A percentile compares a stretch with the other conserved stretches of the same genome.
These are phyloP conservation scores for Phytophthora pinifolia DNA, from an alignment of 352 stramenopile species.

Conservation along the genomic window DNA sequence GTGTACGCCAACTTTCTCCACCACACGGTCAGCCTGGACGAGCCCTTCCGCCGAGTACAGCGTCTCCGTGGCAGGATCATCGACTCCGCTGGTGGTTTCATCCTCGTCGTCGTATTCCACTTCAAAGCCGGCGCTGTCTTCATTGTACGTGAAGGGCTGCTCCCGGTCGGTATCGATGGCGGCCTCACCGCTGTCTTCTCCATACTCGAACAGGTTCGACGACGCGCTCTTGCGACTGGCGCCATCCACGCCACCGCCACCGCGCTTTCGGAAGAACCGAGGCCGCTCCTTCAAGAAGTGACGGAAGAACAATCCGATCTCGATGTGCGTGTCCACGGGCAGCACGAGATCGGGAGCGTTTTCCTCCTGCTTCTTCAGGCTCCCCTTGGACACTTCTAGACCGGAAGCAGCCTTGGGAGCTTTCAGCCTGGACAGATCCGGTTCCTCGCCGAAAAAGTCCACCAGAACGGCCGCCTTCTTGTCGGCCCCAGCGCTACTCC, in stretches of 20 bases:
- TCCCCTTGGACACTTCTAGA: slow-evolving; percentile 52
- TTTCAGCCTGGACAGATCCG: slow-evolving; percentile 51
- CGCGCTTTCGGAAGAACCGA: slow-evolving; percentile 54
- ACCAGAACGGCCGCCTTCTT: slow-evolving; percentile 46
- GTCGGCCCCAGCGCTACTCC: slow-evolving; percentile 31
- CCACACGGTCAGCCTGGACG: slow-evolving; percentile 88
- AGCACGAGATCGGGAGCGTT: slow-evolving; percentile 71
- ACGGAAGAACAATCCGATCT: slow-evolving; percentile 67
- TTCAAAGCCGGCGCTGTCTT: slow-evolving; percentile 43
- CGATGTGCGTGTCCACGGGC: slow-evolving; percentile 75
- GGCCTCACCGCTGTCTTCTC: slow-evolving; percentile 17
- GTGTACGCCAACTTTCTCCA: slow-evolving; percentile 94
- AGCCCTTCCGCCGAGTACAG: slow-evolving; percentile 59
- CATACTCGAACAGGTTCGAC: slow-evolving; percentile 19
- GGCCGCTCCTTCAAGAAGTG: slow-evolving; percentile 80
- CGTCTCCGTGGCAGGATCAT: slow-evolving; percentile 29
- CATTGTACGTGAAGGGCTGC: slow-evolving; percentile 39
- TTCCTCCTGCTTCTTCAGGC: slow-evolving; percentile 47
- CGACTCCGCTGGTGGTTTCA: slow-evolving; percentile 26
- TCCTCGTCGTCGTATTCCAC: slow-evolving; percentile 46
- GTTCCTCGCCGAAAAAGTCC: slow-evolving; percentile 58
- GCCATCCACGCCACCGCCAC: slow-evolving; percentile 11
- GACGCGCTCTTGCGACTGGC: slow-evolving; percentile 13
- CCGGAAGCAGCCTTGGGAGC: slow-evolving; percentile 32
- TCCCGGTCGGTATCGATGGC: slow-evolving; percentile 21